Evolutionary conservation across 2,329 filamentous ascomycete species (phyloP).

Genomic region (Pyrenophora graminea): DNA sequence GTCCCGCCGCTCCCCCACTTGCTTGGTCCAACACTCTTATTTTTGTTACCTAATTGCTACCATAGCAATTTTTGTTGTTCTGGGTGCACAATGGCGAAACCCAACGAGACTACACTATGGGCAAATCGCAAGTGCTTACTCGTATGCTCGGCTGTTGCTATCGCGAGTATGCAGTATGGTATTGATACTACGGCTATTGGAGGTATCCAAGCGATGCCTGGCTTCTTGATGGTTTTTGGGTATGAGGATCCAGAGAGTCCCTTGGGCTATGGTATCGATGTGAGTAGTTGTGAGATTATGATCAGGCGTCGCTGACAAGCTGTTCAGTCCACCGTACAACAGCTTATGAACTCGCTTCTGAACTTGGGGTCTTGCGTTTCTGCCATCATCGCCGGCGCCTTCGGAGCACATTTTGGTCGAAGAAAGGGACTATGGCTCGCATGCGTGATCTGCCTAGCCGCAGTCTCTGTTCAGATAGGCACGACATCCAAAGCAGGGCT

Average conservation of each 20-base stretch:
- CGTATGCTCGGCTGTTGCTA: constrained; percentile 53
- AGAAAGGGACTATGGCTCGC: constrained; percentile 54
- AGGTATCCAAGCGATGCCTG: constrained; percentile 48
- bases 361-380: constrained; percentile 58
- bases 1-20: no score
- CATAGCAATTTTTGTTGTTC: no score
- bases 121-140: constrained; percentile 52
- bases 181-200: constrained; percentile 55
- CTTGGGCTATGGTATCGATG: constrained; percentile 50
- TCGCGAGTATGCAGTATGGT: constrained; percentile 59
- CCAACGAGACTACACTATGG: constrained; percentile 24
- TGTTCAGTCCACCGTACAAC: constrained; percentile 54
- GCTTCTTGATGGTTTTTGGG: constrained; percentile 57
- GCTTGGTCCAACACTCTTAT: no score
- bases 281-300: constrained; percentile 19
- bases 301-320: background rate
- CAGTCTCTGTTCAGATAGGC: constrained; percentile 33
- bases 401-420: constrained; percentile 55
- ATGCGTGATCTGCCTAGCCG: constrained; percentile 52
- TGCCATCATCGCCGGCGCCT: constrained; percentile 54
- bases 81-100: background rate
- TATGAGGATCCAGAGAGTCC: constrained; percentile 48
- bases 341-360: constrained; percentile 58
- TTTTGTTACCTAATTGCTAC: no score
- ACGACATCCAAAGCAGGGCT: constrained; percentile 20